A percentile compares a stretch with the other conserved stretches of the same genome.
Conservation (phyloP, 768 basidiomycete species). For the Lanmaoa rubissima region DNA sequence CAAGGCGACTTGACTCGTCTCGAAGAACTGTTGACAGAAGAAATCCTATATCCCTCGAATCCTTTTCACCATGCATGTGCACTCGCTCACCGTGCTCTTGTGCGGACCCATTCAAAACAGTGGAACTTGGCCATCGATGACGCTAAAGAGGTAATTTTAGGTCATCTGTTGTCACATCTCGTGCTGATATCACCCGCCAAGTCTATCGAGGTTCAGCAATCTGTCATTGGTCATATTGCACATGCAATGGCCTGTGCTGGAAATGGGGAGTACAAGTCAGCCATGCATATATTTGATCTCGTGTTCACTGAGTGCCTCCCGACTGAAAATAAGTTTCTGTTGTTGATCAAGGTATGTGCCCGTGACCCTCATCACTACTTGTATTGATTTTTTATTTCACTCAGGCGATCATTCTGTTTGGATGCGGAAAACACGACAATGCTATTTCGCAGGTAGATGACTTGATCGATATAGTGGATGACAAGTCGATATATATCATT, state of each 20-base stretch:
- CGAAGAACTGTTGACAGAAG: constrained; percentile 1
- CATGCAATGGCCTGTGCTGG: neutral
- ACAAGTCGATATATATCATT: neutral
- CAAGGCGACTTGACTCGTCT: neutral
- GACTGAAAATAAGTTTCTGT: constrained; percentile 5
- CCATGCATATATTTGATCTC: constrained; percentile 7
- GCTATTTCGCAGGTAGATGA: constrained; percentile 9
- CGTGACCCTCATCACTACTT: accelerated
- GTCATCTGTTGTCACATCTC: accelerated
- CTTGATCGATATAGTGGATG: neutral
- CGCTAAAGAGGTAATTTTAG: neutral
- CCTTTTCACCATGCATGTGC: neutral
- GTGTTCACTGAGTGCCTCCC: neutral
- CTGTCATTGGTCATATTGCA: constrained; percentile 11
- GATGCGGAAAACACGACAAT: constrained; percentile 1
- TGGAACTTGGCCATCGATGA: constrained; percentile 1
- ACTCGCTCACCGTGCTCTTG: constrained; percentile 1
- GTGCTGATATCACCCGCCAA: neutral
- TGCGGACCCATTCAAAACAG: neutral
- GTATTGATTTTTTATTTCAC: neutral
- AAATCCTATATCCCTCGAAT: neutral
- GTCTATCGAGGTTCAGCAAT: constrained; percentile 10
- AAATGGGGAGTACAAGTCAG: constrained; percentile 3
- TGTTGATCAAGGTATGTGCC: constrained; percentile 10
- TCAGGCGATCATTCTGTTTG: constrained; percentile 9